Base-by-base conservation (phyloP, 257 asterid species). In the Capsicum baccatum region DNA sequence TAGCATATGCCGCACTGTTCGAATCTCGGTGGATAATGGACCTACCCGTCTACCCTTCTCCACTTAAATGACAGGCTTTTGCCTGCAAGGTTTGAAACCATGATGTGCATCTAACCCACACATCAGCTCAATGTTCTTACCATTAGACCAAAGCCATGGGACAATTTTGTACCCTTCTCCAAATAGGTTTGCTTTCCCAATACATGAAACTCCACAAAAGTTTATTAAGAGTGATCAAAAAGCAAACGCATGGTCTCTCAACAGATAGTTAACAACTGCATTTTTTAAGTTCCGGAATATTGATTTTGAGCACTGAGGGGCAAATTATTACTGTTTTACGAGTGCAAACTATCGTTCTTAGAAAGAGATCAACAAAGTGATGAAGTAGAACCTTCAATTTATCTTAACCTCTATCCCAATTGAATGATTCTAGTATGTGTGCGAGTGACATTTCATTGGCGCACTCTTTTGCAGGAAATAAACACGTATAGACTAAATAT, bases 331-430 rank as follows among this genome's bases (percentile, higher is more conserved):
- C 44, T 21, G 17, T 13, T 68, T 39, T 39, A 16, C 12, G 19
- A 48, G 13, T 12, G 33, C 71, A 64, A 26, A 64, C 44, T 6
- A 44, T n/a, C 33, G 39, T 50, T 19, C 59, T 73, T 21, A 6
- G 42, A 39, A 39, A 39, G 44, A 73, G 1, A 73, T 7, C 6
- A 73, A 73, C 37, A 73, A 11, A 73, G 2, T 47, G 80, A 73
- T 39, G 80, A 11, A 48, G 80, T 19, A 1, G 11, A 39, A 39
- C 42, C 42, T 16, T 76, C 63, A 76, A 76, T 19, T 48, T 21
- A 76, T 76, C 63, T 68, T 13, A 26, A 19, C 47, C 9, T 13
- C 81, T 21, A 76, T 26, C 21, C 81, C 63, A 76, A 21, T 76
- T 76, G 81, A 52, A 76, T 74, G 81, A 3, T 15, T 50, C 19